phyloP scores from a whole-genome alignment of 148 eudicot genomes.

The Vaccinium vitisidaea region DNA sequence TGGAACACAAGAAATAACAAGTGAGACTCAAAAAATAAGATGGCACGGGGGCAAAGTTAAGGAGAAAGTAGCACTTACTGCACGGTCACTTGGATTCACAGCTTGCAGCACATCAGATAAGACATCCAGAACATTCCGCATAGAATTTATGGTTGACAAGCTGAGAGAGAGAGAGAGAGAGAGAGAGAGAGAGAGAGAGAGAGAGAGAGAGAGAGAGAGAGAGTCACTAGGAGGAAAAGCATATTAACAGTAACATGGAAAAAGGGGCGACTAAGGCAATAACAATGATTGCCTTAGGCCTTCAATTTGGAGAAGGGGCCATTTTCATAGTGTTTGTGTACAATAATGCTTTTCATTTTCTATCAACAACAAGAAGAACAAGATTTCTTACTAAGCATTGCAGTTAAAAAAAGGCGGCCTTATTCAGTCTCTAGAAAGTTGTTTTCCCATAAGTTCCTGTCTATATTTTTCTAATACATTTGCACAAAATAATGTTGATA shows the following conservation, averaged over 20 bases:
- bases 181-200: not conserved
- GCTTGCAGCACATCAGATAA: slow-evolving; percentile 88
- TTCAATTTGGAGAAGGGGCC: not conserved
- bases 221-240: too few relatives aligned
- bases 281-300: not conserved
- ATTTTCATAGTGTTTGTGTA: not conserved
- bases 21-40: not conserved
- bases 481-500: not conserved
- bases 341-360: not conserved
- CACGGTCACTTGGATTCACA: slow-evolving; percentile 65
- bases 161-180: slow-evolving; percentile 31
- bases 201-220: not conserved
- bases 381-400: not conserved
- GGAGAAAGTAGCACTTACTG: slow-evolving; percentile 39
- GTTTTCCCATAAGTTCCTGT: not conserved
- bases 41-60: not conserved
- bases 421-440: not conserved
- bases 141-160: slow-evolving; percentile 57
- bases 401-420: not conserved
- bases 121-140: slow-evolving; percentile 66
- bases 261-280: not conserved
- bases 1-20: slow-evolving; percentile 20
- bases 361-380: not conserved
- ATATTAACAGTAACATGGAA: slow-evolving; percentile 2
- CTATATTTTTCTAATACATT: not conserved